Percentiles rank a stretch among this genome's conserved stretches.
Evolutionary conservation across 306 rosid genomes (phyloP).

Genomic region (Citrullus amarus): DNA sequence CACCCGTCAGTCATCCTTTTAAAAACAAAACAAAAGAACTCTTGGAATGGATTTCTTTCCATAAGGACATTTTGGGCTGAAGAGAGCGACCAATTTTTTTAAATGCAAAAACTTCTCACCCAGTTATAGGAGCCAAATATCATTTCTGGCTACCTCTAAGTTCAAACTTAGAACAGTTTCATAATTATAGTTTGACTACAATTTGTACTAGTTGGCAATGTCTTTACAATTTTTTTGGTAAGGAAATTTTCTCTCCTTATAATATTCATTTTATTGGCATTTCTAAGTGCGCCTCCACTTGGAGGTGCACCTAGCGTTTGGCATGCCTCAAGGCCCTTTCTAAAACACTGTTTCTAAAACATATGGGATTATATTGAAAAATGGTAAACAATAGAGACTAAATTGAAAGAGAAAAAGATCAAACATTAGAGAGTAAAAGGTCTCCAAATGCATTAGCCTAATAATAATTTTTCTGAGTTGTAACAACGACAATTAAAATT

Average conservation of each 20-base stretch:
- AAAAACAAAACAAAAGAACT: background rate
- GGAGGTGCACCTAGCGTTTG: too few species aligned
- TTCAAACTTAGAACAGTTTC: background rate
- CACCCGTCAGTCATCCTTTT: too few species aligned
- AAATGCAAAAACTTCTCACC: background rate
- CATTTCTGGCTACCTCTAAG: background rate
- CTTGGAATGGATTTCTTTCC: background rate
- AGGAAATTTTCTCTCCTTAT: background rate
- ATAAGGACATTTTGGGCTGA: background rate
- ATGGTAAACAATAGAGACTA: background rate
- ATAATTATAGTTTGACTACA: background rate
- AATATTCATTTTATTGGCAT: background rate
- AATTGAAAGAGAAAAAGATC: background rate
- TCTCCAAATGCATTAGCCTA: background rate
- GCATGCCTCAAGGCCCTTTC: too few species aligned
- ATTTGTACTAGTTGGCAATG: background rate
- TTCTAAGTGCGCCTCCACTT: too few species aligned
- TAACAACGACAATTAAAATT: background rate
- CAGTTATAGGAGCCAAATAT: background rate
- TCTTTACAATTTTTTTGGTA: background rate
- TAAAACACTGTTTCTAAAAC: background rate
- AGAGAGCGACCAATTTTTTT: background rate
- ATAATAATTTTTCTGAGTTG: background rate
- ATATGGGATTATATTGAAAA: background rate
- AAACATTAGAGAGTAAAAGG: background rate